Evolutionary conservation across 2,329 filamentous ascomycete species (phyloP).

Genomic region (Alternaria atra): DNA sequence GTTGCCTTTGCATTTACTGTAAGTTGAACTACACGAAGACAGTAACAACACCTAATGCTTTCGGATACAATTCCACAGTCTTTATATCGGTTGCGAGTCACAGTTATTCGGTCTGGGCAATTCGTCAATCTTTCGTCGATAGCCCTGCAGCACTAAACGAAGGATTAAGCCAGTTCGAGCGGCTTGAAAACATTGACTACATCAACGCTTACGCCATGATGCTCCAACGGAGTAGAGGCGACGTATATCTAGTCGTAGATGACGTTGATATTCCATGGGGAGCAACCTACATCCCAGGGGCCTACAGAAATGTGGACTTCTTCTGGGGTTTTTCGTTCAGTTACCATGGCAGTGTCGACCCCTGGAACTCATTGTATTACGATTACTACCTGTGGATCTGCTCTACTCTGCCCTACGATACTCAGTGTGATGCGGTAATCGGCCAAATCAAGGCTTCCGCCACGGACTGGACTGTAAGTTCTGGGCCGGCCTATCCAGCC

Average conservation of each 20-base stretch:
- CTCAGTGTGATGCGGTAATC: background rate
- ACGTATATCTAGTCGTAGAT: conserved; percentile 22
- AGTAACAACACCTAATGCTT: background rate
- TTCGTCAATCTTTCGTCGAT: conserved; percentile 1
- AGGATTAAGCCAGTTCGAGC: background rate
- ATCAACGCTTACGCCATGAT: conserved; percentile 25
- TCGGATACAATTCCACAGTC: conserved; percentile 39
- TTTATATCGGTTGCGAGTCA: conserved; percentile 28
- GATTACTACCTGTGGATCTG: background rate
- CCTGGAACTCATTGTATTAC: background rate
- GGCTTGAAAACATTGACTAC: conserved; percentile 16
- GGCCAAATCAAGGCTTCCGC: conserved; percentile 1
- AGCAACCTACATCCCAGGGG: background rate
- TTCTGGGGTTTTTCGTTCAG: background rate
- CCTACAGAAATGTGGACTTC: background rate
- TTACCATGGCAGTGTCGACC: no score
- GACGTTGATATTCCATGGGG: background rate
- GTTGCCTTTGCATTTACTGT: conserved; percentile 3
- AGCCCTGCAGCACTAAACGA: background rate
- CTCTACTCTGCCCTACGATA: background rate
- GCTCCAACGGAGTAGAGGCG: conserved; percentile 19
- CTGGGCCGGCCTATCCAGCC: no score
- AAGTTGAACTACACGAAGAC: background rate
- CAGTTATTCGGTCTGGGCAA: conserved; percentile 24
- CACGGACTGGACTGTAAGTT: conserved; percentile 17